Conservation (phyloP, 2,329 filamentous ascomycete genomes). For the Penicillium sp. region DNA sequence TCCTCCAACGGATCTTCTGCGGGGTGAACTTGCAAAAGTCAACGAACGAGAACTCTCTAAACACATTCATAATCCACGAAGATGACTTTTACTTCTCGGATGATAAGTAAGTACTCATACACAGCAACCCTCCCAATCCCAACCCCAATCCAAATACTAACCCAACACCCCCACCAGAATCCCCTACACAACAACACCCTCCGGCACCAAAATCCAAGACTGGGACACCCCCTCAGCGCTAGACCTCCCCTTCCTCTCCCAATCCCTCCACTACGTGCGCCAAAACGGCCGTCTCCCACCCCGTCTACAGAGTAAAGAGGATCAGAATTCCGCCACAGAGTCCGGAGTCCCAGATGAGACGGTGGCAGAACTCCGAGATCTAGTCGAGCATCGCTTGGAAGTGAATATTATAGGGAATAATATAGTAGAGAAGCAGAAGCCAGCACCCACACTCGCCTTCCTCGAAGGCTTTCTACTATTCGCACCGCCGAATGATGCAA, state of each 20-base stretch:
- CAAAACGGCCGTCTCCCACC: slow-evolving; percentile 56
- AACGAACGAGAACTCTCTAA: slow-evolving; percentile 13
- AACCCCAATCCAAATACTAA: not conserved
- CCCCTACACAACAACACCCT: slow-evolving; percentile 47
- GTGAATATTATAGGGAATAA: too few species aligned
- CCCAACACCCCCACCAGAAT: slow-evolving; percentile 34
- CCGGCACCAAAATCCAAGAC: slow-evolving; percentile 63
- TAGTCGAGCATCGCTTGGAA: slow-evolving; percentile 23
- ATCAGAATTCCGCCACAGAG: slow-evolving; percentile 53
- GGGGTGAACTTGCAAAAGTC: slow-evolving; percentile 9
- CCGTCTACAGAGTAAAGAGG: slow-evolving; percentile 54
- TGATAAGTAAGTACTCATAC: slow-evolving; percentile 55
- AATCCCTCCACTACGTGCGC: slow-evolving; percentile 67
- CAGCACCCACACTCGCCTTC: slow-evolving; percentile 57
- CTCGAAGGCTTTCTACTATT: slow-evolving; percentile 89
- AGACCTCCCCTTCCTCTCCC: slow-evolving; percentile 64
- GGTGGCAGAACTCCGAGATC: slow-evolving; percentile 24
- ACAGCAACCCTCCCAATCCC: too few species aligned
- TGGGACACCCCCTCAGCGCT: slow-evolving; percentile 88
- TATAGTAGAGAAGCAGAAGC: slow-evolving; percentile 1
- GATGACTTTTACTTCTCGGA: slow-evolving; percentile 94
- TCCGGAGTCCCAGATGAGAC: slow-evolving; percentile 32
- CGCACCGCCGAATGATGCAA: slow-evolving; percentile 40
- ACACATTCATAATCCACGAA: slow-evolving; percentile 76
- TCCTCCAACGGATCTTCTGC: slow-evolving; percentile 78